A percentile compares a stretch with the other conserved stretches of the same genome.
Conservation (phyloP, 2,329 filamentous ascomycete species). For the Hypocreales sp. region DNA sequence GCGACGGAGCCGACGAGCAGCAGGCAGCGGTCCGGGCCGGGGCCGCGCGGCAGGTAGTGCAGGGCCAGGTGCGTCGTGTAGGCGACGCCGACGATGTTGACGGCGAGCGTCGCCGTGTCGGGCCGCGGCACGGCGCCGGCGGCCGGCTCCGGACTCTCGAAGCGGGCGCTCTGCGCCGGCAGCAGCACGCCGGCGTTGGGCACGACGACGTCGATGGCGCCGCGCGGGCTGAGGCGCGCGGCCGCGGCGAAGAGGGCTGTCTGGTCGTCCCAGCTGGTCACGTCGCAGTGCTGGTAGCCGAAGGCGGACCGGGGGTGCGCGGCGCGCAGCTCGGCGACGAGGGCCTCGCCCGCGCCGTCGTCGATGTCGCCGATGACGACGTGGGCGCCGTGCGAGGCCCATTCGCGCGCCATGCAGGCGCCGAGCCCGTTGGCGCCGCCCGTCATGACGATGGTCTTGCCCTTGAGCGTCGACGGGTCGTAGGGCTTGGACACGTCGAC, state of each 20-base stretch:
- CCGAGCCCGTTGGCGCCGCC: constrained; percentile 49
- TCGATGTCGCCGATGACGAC: constrained; percentile 50
- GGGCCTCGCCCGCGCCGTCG: constrained; percentile 31
- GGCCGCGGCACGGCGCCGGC: constrained; percentile 27
- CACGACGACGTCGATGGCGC: constrained; percentile 46
- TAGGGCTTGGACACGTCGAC: constrained; percentile 28
- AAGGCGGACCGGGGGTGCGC: constrained; percentile 23
- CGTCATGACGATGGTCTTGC: constrained; percentile 47
- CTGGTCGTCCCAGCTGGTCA: constrained; percentile 49
- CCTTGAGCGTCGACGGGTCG: constrained; percentile 26
- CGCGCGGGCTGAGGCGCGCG: constrained; percentile 32
- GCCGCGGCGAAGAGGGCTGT: constrained; percentile 47
- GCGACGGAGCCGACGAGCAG: constrained; percentile 49
- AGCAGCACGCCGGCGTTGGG: constrained; percentile 48
- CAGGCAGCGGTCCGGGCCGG: constrained; percentile 35
- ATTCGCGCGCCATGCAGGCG: constrained; percentile 34
- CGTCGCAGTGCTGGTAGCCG: constrained; percentile 46
- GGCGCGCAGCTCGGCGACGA: constrained; percentile 36
- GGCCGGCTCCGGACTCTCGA: constrained; percentile 31
- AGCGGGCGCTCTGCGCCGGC: constrained; percentile 13
- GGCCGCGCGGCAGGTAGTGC: constrained; percentile 19
- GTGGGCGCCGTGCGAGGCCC: constrained; percentile 40
- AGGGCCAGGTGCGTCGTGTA: constrained; percentile 52
- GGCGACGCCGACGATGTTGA: constrained; percentile 47
- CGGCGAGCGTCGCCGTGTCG: constrained; percentile 36